These are phyloP conservation scores for Scutellaria baicalensis DNA, from an alignment of 257 asterid species.

Conservation along the genomic window DNA sequence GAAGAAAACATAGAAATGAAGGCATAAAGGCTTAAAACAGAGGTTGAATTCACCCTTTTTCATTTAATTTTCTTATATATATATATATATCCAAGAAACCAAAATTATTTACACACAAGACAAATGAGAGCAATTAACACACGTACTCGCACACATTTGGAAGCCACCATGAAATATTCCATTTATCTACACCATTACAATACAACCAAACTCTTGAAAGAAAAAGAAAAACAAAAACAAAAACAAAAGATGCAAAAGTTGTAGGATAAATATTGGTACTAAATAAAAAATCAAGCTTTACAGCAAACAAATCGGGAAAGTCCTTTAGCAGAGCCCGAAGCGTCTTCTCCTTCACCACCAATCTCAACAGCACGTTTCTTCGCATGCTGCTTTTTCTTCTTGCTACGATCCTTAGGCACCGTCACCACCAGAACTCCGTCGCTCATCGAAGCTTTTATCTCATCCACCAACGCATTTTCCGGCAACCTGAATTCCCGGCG, in stretches of 20 bases:
- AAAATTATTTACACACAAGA: no score
- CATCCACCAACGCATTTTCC: constrained; percentile 31
- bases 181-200: not conserved
- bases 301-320: constrained; percentile 34
- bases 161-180: no score
- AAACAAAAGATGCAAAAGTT: not conserved
- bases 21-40: no score
- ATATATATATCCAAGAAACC: no score
- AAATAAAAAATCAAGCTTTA: constrained; percentile 22
- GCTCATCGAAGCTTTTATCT: constrained; percentile 34
- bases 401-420: constrained; percentile 29
- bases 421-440: constrained; percentile 38
- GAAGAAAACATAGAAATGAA: no score
- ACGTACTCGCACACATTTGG: no score
- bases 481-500: constrained; percentile 36
- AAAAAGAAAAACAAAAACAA: not conserved
- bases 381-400: constrained; percentile 22
- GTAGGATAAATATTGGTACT: not conserved
- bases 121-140: no score
- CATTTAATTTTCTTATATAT: no score
- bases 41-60: no score
- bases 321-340: constrained; percentile 22
- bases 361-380: constrained; percentile 25
- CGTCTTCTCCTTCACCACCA: constrained; percentile 12
- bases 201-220: not conserved